A percentile compares a stretch with the other conserved stretches of the same genome.
Conservation (phyloP, 139 green algal genomes). For the Coelastrella sp. region DNA sequence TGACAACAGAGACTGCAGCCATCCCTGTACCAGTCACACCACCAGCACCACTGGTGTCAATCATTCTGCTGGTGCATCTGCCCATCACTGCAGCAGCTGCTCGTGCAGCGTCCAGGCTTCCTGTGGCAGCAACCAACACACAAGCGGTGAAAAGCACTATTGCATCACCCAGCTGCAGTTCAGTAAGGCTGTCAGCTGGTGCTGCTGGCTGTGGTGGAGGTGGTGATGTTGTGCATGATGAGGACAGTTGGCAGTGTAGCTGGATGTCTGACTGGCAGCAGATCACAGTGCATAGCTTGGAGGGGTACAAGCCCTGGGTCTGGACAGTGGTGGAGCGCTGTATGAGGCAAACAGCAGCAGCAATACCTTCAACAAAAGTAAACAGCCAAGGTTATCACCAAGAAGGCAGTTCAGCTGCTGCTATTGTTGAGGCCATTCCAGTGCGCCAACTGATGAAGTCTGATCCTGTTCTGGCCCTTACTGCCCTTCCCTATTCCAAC, state of each 20-base stretch:
- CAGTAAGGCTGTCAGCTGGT: no score
- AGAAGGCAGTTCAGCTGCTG: not conserved
- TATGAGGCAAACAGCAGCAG: not conserved
- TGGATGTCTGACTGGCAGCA: slow-evolving; percentile 14
- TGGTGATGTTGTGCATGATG: not conserved
- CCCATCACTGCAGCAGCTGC: slow-evolving; percentile 18
- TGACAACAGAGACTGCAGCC: no score
- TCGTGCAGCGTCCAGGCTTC: not conserved
- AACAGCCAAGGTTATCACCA: no score
- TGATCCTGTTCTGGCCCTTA: not conserved
- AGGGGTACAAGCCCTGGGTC: not conserved
- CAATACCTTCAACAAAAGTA: no score
- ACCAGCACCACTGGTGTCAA: not conserved
- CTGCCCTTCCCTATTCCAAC: not conserved
- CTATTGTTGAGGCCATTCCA: not conserved
- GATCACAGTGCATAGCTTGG: slow-evolving; percentile 9
- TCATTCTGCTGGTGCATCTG: slow-evolving; percentile 16
- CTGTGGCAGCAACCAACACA: not conserved
- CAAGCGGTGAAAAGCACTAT: no score
- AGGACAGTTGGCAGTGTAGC: slow-evolving; percentile 13
- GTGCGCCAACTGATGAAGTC: not conserved
- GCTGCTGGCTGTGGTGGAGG: no score
- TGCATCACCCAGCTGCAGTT: not conserved
- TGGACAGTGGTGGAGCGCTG: not conserved
- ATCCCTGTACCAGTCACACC: no score